Evolutionary conservation across 139 green algal genomes (phyloP).

Genomic region (Edaphochlamys debaryana): DNA sequence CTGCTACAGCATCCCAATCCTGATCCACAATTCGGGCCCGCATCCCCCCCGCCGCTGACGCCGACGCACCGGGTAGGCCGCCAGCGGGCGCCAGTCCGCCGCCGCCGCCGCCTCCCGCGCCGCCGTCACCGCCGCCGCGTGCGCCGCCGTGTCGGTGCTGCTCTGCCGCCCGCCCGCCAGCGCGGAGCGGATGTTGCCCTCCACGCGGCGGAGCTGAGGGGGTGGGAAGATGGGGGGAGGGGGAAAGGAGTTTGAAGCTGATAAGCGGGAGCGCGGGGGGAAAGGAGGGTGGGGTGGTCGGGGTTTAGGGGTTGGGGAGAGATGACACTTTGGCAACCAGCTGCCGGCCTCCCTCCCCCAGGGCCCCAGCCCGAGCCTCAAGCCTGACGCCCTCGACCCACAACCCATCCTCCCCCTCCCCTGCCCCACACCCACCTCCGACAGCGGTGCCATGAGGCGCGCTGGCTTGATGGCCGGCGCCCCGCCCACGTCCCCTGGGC

Average conservation of each 20-base stretch:
- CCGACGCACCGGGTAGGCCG: not conserved
- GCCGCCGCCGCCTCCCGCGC: constrained; percentile 26
- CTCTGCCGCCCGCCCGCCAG: constrained; percentile 34
- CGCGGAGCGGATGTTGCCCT: constrained; percentile 37
- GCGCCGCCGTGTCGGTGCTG: constrained; percentile 31
- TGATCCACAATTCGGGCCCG: too few relatives aligned
- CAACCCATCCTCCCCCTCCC: too few relatives aligned
- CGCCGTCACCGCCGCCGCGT: not conserved
- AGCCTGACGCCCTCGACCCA: too few relatives aligned
- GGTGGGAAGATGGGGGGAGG: not conserved
- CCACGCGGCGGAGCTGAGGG: constrained; percentile 30
- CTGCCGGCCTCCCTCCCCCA: too few relatives aligned
- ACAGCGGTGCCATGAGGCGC: constrained; percentile 33
- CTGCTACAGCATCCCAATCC: too few relatives aligned
- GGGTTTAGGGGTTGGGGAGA: too few relatives aligned
- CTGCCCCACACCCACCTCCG: not conserved
- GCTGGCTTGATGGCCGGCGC: not conserved
- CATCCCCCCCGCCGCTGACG: too few relatives aligned
- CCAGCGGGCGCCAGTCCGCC: constrained; percentile 40
- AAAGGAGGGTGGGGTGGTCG: too few relatives aligned
- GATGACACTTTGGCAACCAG: too few relatives aligned
- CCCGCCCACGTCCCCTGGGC: not conserved
- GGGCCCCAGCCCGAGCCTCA: too few relatives aligned
- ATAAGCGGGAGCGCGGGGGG: too few relatives aligned
- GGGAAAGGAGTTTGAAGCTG: not conserved